These are phyloP conservation scores for Athelia psychrophila DNA, from an alignment of 1,284 basidiomycete genomes.

Conservation along the genomic window DNA sequence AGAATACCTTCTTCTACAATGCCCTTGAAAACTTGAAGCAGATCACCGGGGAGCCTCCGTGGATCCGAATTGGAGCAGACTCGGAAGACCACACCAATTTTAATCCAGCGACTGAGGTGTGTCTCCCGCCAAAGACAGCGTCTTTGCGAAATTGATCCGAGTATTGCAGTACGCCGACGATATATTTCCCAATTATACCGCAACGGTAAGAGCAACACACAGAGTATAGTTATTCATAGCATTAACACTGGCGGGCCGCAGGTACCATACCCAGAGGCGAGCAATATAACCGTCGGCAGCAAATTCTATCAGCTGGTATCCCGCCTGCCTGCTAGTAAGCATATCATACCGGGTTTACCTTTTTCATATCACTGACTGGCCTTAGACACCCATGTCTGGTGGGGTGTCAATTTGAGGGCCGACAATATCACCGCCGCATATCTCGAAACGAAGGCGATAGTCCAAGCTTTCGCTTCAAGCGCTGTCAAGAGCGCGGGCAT, in stretches of 20 bases:
- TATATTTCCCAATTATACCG: too few species aligned
- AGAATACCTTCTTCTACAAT: slow-evolving; percentile 56
- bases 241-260: too few species aligned
- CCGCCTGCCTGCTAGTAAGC: slow-evolving; percentile 48
- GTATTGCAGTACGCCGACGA: slow-evolving; percentile 15
- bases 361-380: background rate
- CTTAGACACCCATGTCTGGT: slow-evolving; percentile 57
- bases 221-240: too few species aligned
- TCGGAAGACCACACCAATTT: slow-evolving; percentile 63
- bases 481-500: slow-evolving; percentile 44
- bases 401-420: slow-evolving; percentile 65
- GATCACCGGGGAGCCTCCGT: slow-evolving; percentile 54
- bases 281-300: slow-evolving; percentile 52
- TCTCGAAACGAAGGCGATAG: slow-evolving; percentile 55
- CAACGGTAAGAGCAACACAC: too few species aligned
- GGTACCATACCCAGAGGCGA: slow-evolving; percentile 64
- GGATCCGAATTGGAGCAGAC: slow-evolving; percentile 61
- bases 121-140: slow-evolving; percentile 1
- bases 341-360: slow-evolving; percentile 4
- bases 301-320: slow-evolving; percentile 56
- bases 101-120: slow-evolving; percentile 39
- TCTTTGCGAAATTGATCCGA: background rate
- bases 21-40: slow-evolving; percentile 50
- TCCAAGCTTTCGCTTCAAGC: slow-evolving; percentile 46
- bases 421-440: slow-evolving; percentile 56